Base-by-base conservation (phyloP, 257 asterid species). In the Ballota nigra region DNA sequence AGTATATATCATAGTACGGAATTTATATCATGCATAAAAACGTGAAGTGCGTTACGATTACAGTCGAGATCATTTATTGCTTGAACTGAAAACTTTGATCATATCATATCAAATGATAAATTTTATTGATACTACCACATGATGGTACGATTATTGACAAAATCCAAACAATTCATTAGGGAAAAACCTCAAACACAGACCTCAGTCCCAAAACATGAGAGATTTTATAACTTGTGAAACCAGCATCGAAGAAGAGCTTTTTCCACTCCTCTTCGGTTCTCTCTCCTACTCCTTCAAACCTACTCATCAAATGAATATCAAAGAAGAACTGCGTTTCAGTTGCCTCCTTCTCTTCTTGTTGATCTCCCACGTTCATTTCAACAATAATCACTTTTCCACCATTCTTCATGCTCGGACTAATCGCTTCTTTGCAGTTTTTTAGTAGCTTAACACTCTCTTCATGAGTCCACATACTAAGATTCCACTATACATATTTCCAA, bases 211-310 rank as follows among this genome's bases (percentile, higher is more conserved):
- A 33, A 0, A 15, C 38, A 19, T n/a, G 22, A 53, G 36, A 6
- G 3, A 68, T 53, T 33, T 70, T 70, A 13, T 57, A 70, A 6
- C 6, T 2, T 1, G 58, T 0, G 33, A 70, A 70, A 6, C 58
- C 45, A 8, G 75, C 75, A 23, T 11, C 3, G 3, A 2, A 26
- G 26, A 70, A 24, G 24, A 70, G 66, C 8, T 38, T 40, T 5
- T 51, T 65, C 66, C 74, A 69, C 57, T 71, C 62, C 59, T 33
- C 13, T 20, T 45, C 49, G 4, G 9, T 71, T n/a, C 75, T 70
- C 31, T 59, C 75, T 59, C 16, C 62, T 11, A 10, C 45, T 1
- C 69, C 69, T 16, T 22, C 34, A 1, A 22, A 2, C 15, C 6
- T 1, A 8, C 10, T 28, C 71, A 66, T 66, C 60, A 66, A 24